Evolutionary conservation across 805 yeast genomes (phyloP), one percentile per base, ranked within the genome.

Genomic region (Wickerhamomyces canadensis): DNA sequence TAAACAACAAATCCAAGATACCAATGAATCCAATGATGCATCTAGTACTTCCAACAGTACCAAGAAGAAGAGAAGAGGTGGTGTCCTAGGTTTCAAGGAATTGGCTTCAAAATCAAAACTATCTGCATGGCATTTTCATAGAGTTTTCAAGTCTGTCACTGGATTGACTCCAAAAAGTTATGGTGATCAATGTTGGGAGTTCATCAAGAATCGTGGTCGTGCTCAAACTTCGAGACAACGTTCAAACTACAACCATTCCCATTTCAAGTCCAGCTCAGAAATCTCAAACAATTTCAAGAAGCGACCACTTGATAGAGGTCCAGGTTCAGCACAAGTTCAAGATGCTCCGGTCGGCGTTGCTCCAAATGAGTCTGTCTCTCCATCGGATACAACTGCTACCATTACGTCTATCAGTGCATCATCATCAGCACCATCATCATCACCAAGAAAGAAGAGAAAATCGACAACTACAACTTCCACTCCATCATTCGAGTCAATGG

Each of bases 111-210:
- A 86, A 54, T 80, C 88, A 9, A 82, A 82, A 47, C 70, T 87
- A 41, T 76, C 86, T 10, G 93, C 95, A 19, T 87, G 95, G 95
- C 96, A 87, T 60, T 87, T 87, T 61, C 96, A 87, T 65, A 68
- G 96, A 35, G 95, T 87, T 18, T 87, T 87, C 68, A 82, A 87
- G 60, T 74, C 80, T 38, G 84, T 86, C 43, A 84, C 94, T 5
- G 91, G 94, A 2, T 70, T 85, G 41, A 86, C 96, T 1, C 95
- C 95, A 18, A 84, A 86, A 64, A 81, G 85, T 6, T 86, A 86
- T 52, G 95, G 95, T 35, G 95, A 86, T 54, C 78, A 79, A 44
- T 84, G 95, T 55, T 80, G 76, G 68, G 80, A 75, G 44, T 77
- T 59, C 48, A 65, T 80, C 47, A 70, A 70, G 43, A 58, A 58